phyloP scores from a whole-genome alignment of 2,329 filamentous ascomycete genomes.

The Orbilia oligospora region DNA sequence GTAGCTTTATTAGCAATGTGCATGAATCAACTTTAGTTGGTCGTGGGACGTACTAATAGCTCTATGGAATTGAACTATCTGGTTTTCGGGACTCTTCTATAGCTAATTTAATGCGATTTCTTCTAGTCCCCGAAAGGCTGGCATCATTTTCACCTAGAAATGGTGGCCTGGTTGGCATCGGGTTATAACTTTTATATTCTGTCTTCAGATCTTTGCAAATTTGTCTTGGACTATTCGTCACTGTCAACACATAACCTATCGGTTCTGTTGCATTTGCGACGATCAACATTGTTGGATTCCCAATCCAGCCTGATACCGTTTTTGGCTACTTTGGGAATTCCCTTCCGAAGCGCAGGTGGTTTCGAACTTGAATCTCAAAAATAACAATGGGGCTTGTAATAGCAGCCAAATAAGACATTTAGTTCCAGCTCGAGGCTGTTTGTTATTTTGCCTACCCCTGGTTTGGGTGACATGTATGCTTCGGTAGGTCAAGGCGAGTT shows the following conservation, averaged over 20 bases:
- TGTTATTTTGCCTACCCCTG: background rate
- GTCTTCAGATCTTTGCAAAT: too few relatives aligned
- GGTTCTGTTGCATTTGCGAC: slow-evolving; percentile 2
- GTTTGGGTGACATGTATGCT: background rate
- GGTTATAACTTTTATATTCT: too few relatives aligned
- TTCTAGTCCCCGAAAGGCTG: too few relatives aligned
- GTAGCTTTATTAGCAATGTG: too few relatives aligned
- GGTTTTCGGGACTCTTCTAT: too few relatives aligned
- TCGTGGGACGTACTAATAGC: too few relatives aligned
- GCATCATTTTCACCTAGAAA: too few relatives aligned
- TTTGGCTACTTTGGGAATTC: slow-evolving; percentile 3
- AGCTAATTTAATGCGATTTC: too few relatives aligned
- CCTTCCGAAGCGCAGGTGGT: slow-evolving; percentile 14
- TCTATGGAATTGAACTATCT: too few relatives aligned
- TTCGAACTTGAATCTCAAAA: background rate
- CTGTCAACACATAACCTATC: background rate
- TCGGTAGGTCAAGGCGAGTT: slow-evolving; percentile 28
- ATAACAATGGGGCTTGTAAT: background rate
- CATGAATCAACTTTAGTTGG: too few relatives aligned
- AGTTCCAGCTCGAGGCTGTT: background rate
- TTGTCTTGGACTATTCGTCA: too few relatives aligned
- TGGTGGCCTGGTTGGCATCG: too few relatives aligned
- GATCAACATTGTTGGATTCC: slow-evolving; percentile 23
- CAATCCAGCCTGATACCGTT: slow-evolving; percentile 8
- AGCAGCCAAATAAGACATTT: slow-evolving; percentile 15